These are phyloP conservation scores for Tetrapyrgos nigripes DNA, from an alignment of 1,284 basidiomycete genomes.

Conservation along the genomic window DNA sequence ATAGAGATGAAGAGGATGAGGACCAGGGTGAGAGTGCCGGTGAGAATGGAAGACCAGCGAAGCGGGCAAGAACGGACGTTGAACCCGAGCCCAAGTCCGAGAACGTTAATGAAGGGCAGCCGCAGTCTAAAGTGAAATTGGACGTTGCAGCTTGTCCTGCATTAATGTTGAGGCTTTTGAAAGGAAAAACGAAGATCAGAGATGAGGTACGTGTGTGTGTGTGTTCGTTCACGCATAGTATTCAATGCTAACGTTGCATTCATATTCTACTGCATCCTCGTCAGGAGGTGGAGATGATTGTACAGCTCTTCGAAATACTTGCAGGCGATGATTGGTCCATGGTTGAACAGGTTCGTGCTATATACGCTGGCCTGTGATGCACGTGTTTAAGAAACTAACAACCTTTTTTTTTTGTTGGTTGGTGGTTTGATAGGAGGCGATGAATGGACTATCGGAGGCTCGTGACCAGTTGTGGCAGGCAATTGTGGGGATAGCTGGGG, in stretches of 20 bases:
- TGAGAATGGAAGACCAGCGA: neutral
- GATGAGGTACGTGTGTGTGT: constrained; percentile 15
- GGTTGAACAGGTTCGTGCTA: neutral
- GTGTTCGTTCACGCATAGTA: too few species aligned
- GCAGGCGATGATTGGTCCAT: neutral
- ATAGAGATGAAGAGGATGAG: too few species aligned
- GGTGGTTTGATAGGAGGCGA: neutral
- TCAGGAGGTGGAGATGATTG: neutral
- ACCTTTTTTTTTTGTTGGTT: neutral
- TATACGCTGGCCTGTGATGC: too few species aligned
- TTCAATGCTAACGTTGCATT: neutral
- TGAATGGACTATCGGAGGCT: neutral
- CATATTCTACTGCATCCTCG: neutral
- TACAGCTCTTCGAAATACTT: neutral
- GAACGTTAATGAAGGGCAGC: neutral
- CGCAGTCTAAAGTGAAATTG: too few species aligned
- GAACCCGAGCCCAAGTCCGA: neutral
- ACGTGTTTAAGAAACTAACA: too few species aligned
- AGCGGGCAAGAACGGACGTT: neutral
- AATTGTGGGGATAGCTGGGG: neutral
- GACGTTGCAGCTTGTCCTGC: neutral
- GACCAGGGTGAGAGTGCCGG: too few species aligned
- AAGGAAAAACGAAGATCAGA: constrained; percentile 13
- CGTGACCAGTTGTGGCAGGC: neutral
- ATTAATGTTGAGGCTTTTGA: constrained; percentile 15